Evolutionary conservation across 441 rosid genomes (phyloP), one percentile per base, ranked within the genome.

Genomic region (Sinapis alba): DNA sequence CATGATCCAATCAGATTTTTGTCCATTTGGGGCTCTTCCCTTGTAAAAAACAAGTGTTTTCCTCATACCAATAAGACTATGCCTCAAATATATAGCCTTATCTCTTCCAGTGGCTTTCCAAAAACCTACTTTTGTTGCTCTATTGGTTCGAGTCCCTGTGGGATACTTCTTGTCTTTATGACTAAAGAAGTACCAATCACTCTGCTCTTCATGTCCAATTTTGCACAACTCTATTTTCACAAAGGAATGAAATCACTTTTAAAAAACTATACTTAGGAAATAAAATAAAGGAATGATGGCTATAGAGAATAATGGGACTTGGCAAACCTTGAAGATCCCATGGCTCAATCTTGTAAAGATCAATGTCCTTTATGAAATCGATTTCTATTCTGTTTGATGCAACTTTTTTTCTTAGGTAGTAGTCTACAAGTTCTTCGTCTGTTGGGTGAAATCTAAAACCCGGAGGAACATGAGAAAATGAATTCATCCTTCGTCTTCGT

Each of bases 41-140:
- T 89, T 89, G 86, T 96, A 96, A 69, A 92, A 96, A 43, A 96
- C 99, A 79, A 96, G 85, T 74, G 99, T 96, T 84, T 96, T 96
- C 74, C 99, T 90, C 99, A 96, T 92, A 69, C 99, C 99, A 71
- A 92, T 77, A 62, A 96, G 90, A 83, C 90, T 78, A 56, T 87
- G 93, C 77, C 90, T 86, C 27, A 81, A 26, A 76, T 94, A 92
- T 57, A 96, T 94, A 68, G 98, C 88, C 80, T 96, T 96, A 78
- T 96, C 99, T 85, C 99, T 89, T 80, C 99, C 99, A 0, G 99
- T 96, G 30, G 99, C 99, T 83, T 96, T 96, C 99, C 99, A 96
- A 59, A 96, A 96, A 13, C 99, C 99, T 38, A 91, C 96, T 86
- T 92, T 94, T 6, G 99, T 96, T 12, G 99, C 99, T 81, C 99